Evolutionary conservation across 805 yeast genomes (phyloP).

Genomic region (Suhomyces tanzawaensis): DNA sequence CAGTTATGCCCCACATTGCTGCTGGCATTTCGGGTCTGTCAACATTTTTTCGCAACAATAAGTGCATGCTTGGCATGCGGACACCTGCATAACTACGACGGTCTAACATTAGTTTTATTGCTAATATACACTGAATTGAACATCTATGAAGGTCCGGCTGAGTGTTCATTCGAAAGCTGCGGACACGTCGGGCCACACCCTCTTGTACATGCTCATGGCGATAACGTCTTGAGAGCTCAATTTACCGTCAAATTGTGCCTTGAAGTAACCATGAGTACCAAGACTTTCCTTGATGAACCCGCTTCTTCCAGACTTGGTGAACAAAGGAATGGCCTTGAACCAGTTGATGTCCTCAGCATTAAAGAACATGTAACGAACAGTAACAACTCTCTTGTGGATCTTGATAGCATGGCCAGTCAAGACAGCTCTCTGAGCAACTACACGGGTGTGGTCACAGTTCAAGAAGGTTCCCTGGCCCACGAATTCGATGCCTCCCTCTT

Average conservation of each 20-base stretch:
- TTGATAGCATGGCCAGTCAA: conserved; percentile 94
- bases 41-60: no score
- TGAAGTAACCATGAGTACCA: conserved; percentile 98
- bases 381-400: conserved; percentile 88
- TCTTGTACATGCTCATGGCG: conserved; percentile 89
- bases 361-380: conserved; percentile 97
- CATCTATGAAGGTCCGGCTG: no score
- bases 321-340: conserved; percentile 88
- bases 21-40: no score
- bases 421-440: conserved; percentile 82
- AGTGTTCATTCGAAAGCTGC: neutral
- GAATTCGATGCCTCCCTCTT: conserved; percentile 55
- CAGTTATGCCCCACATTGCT: no score
- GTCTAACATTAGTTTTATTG: no score
- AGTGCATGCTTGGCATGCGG: no score
- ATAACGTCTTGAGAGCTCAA: conserved; percentile 88
- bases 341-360: conserved; percentile 82
- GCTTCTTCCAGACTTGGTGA: conserved; percentile 87
- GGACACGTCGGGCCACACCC: conserved; percentile 80
- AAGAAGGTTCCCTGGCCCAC: conserved; percentile 89
- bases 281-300: conserved; percentile 93
- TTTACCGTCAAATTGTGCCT: conserved; percentile 90
- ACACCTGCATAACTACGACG: no score
- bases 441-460: conserved; percentile 80
- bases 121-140: neutral